phyloP scores from a whole-genome alignment of 2,329 filamentous ascomycete species.

The Mycocentrospora acerina region DNA sequence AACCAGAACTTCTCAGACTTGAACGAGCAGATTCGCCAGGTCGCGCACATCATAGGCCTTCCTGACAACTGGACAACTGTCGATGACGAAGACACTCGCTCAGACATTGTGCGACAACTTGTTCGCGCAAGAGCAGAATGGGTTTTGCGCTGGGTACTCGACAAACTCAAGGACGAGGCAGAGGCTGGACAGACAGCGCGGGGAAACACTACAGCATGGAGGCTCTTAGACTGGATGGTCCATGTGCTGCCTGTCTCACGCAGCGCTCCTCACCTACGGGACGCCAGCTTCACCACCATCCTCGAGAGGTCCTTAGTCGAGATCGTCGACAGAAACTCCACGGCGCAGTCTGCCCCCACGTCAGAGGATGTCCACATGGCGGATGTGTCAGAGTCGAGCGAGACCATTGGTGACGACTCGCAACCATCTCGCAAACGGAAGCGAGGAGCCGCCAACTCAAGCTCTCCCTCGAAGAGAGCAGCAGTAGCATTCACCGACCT shows the following conservation, averaged over 20 bases:
- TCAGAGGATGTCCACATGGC: constrained; percentile 12
- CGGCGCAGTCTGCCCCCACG: constrained; percentile 2
- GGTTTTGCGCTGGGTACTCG: constrained; percentile 67
- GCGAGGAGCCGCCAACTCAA: constrained; percentile 22
- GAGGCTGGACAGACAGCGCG: constrained; percentile 43
- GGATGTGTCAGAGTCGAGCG: constrained; percentile 30
- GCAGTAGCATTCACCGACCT: constrained; percentile 12
- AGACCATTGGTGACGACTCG: constrained; percentile 23
- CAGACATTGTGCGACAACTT: constrained; percentile 11
- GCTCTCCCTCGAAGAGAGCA: constrained; percentile 17
- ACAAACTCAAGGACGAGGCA: constrained; percentile 54
- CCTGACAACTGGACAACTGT: constrained; percentile 29
- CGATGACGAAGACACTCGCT: constrained; percentile 9
- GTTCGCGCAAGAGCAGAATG: constrained; percentile 58
- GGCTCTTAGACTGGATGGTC: constrained; percentile 62
- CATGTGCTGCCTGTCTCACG: constrained; percentile 67
- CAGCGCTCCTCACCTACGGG: constrained; percentile 69
- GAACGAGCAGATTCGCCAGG: constrained; percentile 44
- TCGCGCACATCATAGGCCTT: constrained; percentile 43
- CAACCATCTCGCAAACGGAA: constrained; percentile 41
- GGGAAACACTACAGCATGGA: constrained; percentile 53
- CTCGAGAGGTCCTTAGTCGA: constrained; percentile 68
- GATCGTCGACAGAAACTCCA: constrained; percentile 24
- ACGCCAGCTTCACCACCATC: constrained; percentile 67
- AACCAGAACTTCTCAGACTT: constrained; percentile 41